phyloP scores from a whole-genome alignment of 108 stramenopile genomes.

The Mayamaea pseudoterrestris region DNA sequence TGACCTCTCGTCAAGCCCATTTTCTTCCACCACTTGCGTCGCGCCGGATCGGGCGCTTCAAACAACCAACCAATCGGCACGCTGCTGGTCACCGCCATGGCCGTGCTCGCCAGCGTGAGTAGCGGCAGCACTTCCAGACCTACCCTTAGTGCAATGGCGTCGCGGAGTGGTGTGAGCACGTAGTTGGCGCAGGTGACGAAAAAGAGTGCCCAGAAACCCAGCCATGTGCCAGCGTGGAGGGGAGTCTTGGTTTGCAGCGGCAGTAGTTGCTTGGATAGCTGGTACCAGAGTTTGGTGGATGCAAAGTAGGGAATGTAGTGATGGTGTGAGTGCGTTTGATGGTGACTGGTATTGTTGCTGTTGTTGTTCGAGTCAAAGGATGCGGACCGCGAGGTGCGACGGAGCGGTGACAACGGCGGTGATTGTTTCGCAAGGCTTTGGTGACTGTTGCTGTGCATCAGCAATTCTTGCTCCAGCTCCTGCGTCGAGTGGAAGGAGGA shows the following conservation, averaged over 20 bases:
- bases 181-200: conserved; percentile 61
- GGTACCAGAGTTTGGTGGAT: conserved; percentile 10
- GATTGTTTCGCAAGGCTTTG: too few species aligned
- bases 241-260: conserved; percentile 8
- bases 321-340: neutral
- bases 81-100: conserved; percentile 55
- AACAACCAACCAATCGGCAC: conserved; percentile 89
- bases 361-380: too few species aligned
- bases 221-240: conserved; percentile 31
- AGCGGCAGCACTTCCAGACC: conserved; percentile 68
- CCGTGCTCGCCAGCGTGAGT: conserved; percentile 54
- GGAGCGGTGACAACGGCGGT: too few species aligned
- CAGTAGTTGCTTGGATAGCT: conserved; percentile 9
- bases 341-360: neutral
- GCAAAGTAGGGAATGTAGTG: conserved; percentile 16
- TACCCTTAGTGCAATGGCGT: conserved; percentile 71
- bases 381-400: too few species aligned
- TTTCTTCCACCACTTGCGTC: conserved; percentile 55
- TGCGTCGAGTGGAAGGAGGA: too few species aligned
- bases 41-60: conserved; percentile 78
- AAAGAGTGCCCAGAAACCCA: conserved; percentile 61
- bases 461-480: too few species aligned
- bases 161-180: conserved; percentile 73
- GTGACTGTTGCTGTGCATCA: too few species aligned
- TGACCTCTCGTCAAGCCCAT: conserved; percentile 84